phyloP scores from a whole-genome alignment of 805 yeast species.

The Kuraishia hungarica region DNA sequence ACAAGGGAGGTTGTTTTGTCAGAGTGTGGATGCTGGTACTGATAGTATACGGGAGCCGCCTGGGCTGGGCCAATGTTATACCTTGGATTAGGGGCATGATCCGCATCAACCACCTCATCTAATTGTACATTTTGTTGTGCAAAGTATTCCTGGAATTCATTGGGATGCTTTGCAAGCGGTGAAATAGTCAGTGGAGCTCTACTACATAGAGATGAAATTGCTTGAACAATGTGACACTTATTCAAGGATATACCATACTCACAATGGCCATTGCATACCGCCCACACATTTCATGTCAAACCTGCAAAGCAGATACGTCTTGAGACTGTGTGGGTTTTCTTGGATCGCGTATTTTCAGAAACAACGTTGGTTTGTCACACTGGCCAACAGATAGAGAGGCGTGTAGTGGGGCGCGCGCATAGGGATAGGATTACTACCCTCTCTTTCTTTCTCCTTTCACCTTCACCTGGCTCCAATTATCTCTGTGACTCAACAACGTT shows the following conservation, averaged over 20 bases:
- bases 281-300: constrained; percentile 24
- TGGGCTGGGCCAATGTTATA: constrained; percentile 61
- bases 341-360: too few relatives aligned
- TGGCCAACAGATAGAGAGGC: too few relatives aligned
- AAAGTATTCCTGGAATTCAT: constrained; percentile 33
- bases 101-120: constrained; percentile 15
- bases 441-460: too few relatives aligned
- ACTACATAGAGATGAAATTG: too few relatives aligned
- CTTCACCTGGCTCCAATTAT: too few relatives aligned
- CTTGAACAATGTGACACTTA: too few relatives aligned
- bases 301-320: too few relatives aligned
- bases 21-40: neutral
- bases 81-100: constrained; percentile 21
- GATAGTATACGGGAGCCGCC: constrained; percentile 31
- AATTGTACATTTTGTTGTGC: constrained; percentile 15
- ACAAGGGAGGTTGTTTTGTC: constrained; percentile 11
- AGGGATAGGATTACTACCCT: too few relatives aligned
- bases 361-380: too few relatives aligned
- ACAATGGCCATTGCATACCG: constrained; percentile 22
- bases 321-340: too few relatives aligned
- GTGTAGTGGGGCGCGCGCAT: too few relatives aligned
- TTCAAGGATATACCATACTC: constrained; percentile 1
- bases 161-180: constrained; percentile 19
- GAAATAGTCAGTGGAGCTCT: neutral
- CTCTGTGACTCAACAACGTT: too few relatives aligned